Base-by-base conservation (phyloP, 2,329 filamentous ascomycete genomes). In the Cladosporium sp. region DNA sequence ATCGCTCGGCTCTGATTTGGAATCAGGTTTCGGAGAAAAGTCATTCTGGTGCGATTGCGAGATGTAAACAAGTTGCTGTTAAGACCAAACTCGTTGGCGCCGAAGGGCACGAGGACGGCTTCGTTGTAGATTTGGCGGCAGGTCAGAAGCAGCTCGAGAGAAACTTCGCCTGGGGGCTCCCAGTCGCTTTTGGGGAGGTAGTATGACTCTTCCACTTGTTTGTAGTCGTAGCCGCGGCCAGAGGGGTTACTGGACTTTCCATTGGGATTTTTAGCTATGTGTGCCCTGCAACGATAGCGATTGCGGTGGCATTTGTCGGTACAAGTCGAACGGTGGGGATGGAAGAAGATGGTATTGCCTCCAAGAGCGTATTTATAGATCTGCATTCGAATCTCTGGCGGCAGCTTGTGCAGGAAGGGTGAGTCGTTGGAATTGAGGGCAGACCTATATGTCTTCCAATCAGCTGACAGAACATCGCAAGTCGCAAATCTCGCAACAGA, bases 1-100 rank as follows among this genome's bases (percentile, higher is more conserved):
- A 46, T 46, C 10, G 40, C 40, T 11, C 40, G n/a, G 7, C 40
- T 46, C n/a, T 46, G 40, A 5, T 46, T n/a, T 6, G 40, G 40
- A 10, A 46, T 21, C 40, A 46, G 12, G 40, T 46, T n/a, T 21
- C n/a, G 40, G 10, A 46, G 10, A 3, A 46, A 21, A 3, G 12
- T 8, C 1, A 46, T 10, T n/a, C 21, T 12, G n/a, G 5, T 2
- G 1, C 7, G 40, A 1, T 7, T 8, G 5, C 12, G n/a, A 1
- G 40, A 23, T 2, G 5, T 12, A 3, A 46, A 46, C n/a, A 2
- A 46, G n/a, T 23, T 12, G n/a, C n/a, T 46, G n/a, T 4, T 3
- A 11, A 21, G 40, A 8, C 40, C 40, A 8, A 46, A 46, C 2
- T 46, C 10, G n/a, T 46, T 46, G 7, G n/a, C 40, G n/a, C 7